Evolutionary conservation across 1,284 basidiomycete genomes (phyloP), one percentile per base, ranked within the genome.

Genomic region (Puccinia triticina): DNA sequence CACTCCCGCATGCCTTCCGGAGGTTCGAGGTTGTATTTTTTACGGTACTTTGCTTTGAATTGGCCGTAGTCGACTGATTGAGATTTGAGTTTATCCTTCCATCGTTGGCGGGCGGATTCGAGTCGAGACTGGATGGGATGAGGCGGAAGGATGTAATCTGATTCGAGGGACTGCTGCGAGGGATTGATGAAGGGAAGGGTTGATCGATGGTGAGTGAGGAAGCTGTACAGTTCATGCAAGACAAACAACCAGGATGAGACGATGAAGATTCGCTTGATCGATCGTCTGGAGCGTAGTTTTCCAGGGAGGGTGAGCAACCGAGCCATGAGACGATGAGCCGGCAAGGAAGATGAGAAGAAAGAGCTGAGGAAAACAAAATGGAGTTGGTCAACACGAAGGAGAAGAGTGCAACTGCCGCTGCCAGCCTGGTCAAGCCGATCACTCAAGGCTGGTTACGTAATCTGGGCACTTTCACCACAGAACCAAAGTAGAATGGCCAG

Each of bases 271-370:
- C 79, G 71, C 61, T 67, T 74, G 79, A 82, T 48, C 21, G 79
- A 82, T 37, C 79, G 57, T 74, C 79, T 64, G 59, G 79, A 82
- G n/a, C 72, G 67, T 11, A 82, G 59, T 82, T 82, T 82, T 53
- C 79, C 79, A 43, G 79, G 79, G 10, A 82, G 48, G 37, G 72
- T 64, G 71, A 82, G 59, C 59, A 67, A 55, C 34, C 79, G 71
- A 80, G 67, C 34, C 78, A 80, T 80, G 53, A 43, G 73, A 43
- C 3, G n/a, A 23, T 29, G 46, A 40, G 26, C 37, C 40, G 4
- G 66, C 40, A n/a, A 18, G n/a, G 66, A 48, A 23, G n/a, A 29
- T 7, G 21, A 48, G 40, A 46, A 46, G 43, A 11, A 21, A 10
- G 43, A 43, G 21, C 26, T 11, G 12, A 48, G 43, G 55, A 26